Conservation (phyloP, 2,329 filamentous ascomycete species). For the Neoarthrinium moseri region DNA sequence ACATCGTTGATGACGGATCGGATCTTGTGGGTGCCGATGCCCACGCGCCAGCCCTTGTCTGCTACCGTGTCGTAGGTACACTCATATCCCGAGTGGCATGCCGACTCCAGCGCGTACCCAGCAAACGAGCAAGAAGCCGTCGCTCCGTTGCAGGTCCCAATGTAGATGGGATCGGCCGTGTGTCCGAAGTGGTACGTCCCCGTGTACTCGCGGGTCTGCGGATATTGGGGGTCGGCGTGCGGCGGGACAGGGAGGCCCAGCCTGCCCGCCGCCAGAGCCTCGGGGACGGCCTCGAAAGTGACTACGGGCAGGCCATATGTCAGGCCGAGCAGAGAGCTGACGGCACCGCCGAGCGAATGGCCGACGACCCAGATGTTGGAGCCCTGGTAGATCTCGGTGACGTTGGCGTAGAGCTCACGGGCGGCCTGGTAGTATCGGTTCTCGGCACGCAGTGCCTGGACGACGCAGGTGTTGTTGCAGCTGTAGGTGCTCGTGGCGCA, state of each 20-base stretch:
- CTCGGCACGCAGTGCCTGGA: constrained; percentile 72
- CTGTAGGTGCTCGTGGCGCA: constrained; percentile 85
- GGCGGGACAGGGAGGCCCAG: constrained; percentile 85
- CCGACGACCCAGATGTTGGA: constrained; percentile 87
- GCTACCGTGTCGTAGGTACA: constrained; percentile 91
- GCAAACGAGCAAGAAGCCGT: constrained; percentile 87
- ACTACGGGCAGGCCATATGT: constrained; percentile 90
- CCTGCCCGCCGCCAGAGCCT: constrained; percentile 81
- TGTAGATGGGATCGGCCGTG: constrained; percentile 91
- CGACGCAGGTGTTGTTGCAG: constrained; percentile 90
- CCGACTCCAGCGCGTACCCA: constrained; percentile 89
- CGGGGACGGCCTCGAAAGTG: constrained; percentile 90
- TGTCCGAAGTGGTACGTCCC: constrained; percentile 91
- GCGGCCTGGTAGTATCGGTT: constrained; percentile 90
- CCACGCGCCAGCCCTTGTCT: constrained; percentile 89
- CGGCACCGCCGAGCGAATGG: constrained; percentile 87
- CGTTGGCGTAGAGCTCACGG: constrained; percentile 87
- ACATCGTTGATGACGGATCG: constrained; percentile 85
- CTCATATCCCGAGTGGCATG: constrained; percentile 86
- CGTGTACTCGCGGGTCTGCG: constrained; percentile 70
- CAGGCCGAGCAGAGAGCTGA: constrained; percentile 82
- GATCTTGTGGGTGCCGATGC: constrained; percentile 89
- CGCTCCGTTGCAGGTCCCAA: constrained; percentile 89
- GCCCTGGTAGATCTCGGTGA: constrained; percentile 82
- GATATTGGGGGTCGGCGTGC: constrained; percentile 66